Percentiles rank a stretch among this genome's conserved stretches.
These are phyloP conservation scores for Trametes pubescens DNA, from an alignment of 1,284 basidiomycete genomes.

Conservation along the genomic window DNA sequence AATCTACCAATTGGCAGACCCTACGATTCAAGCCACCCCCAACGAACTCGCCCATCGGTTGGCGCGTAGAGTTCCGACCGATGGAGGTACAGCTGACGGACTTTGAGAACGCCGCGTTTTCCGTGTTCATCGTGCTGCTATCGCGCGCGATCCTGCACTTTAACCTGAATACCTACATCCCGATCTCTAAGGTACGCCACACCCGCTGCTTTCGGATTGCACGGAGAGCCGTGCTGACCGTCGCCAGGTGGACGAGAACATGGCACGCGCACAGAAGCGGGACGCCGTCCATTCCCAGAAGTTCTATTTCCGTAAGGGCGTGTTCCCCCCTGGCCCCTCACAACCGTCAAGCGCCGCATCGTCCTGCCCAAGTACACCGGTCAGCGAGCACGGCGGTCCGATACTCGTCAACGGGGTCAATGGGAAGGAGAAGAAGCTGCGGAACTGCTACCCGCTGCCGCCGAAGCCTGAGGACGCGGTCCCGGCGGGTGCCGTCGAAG, in stretches of 20 bases:
- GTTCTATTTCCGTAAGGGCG: conserved; percentile 92
- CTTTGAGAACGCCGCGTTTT: conserved; percentile 98
- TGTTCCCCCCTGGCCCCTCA: conserved; percentile 70
- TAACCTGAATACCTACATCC: conserved; percentile 95
- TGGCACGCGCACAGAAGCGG: conserved; percentile 88
- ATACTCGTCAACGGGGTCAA: conserved; percentile 36
- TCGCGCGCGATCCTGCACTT: conserved; percentile 93
- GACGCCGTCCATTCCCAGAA: conserved; percentile 79
- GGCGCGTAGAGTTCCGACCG: conserved; percentile 98
- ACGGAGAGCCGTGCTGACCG: conserved; percentile 1
- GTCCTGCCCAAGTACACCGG: conserved; percentile 61
- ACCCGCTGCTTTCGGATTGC: neutral
- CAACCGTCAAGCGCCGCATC: conserved; percentile 52
- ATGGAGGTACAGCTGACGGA: conserved; percentile 99
- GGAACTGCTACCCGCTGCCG: conserved; percentile 73
- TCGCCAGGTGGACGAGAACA: conserved; percentile 93
- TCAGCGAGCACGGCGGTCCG: conserved; percentile 43
- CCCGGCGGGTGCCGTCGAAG: conserved; percentile 60
- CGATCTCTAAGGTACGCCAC: conserved; percentile 87
- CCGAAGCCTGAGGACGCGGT: conserved; percentile 59
- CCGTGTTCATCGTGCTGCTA: conserved; percentile 93
- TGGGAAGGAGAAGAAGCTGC: conserved; percentile 68
- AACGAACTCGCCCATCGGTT: conserved; percentile 90
- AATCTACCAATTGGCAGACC: conserved; percentile 99
- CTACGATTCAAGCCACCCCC: conserved; percentile 99